Evolutionary conservation across 495 filamentous ascomycete genomes (phyloP).

Genomic region (Xylaria venustula): DNA sequence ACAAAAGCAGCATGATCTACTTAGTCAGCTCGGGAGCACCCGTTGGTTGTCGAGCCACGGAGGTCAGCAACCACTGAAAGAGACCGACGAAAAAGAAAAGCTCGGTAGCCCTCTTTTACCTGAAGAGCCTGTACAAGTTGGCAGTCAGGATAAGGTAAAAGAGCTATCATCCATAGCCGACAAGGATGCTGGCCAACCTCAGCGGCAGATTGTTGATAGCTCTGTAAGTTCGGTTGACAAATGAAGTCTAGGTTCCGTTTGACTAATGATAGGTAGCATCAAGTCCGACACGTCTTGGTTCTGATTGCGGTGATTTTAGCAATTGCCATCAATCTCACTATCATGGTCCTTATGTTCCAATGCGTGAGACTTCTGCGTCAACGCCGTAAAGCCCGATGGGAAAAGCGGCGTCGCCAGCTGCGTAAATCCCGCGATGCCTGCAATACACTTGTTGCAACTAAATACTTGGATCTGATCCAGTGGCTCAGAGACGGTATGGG

Average conservation of each 20-base stretch:
- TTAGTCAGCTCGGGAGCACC: constrained; percentile 5
- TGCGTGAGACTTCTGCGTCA: constrained; percentile 10
- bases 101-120: background rate
- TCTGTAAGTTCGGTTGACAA: background rate
- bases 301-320: constrained; percentile 4
- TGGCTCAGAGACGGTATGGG: constrained; percentile 17
- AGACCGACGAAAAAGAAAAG: constrained; percentile 1
- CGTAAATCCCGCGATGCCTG: constrained; percentile 4
- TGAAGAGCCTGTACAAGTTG: background rate
- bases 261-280: background rate
- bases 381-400: constrained; percentile 4
- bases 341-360: constrained; percentile 9
- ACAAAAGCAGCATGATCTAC: constrained; percentile 12
- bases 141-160: background rate
- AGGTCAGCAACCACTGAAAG: constrained; percentile 12
- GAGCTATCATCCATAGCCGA: background rate
- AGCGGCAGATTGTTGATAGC: background rate
- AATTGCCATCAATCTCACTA: constrained; percentile 1
- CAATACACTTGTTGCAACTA: constrained; percentile 22
- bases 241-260: background rate
- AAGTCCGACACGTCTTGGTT: background rate
- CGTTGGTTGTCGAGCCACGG: constrained; percentile 18
- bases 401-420: background rate
- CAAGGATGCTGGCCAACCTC: background rate
- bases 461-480: constrained; percentile 11